Base-by-base conservation (phyloP, 129 eudicot species). In the Escallonia herrerae region DNA sequence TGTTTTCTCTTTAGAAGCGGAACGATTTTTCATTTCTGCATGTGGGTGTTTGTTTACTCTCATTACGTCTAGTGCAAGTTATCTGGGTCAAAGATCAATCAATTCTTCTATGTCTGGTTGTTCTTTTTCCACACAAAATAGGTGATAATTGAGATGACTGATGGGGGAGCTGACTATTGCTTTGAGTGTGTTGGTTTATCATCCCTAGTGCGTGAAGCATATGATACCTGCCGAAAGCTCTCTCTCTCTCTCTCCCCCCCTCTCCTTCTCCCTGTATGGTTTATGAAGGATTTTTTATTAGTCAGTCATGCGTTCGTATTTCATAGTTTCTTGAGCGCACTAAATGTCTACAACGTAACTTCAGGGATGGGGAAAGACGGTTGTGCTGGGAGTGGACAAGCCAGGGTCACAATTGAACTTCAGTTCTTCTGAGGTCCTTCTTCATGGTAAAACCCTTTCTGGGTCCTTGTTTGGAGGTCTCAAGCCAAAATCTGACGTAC, bases 331-430 rank as follows among this genome's bases (percentile, higher is more conserved):
- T n/a, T 47, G 33, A 48, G 2, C 38, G 33, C 37, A 4, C n/a
- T 51, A 51, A 0, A 51, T 51, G 12, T 51, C 5, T 51, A 51
- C 12, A 48, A 58, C 65, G 39, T 69, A 43, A 55, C 3, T 66
- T 40, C 67, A 91, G 97, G 97, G 94, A 49, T 91, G 95, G 94
- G 96, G 97, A 8, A 91, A 91, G 78, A 85, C 94, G 3, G 64
- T 91, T 55, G 83, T 87, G 39, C 15, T 85, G 53, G 96, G 95
- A 50, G 83, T 80, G 76, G 88, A 80, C 61, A 77, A 70, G 58
- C 87, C 84, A 0, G 74, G 68, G 12, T 50, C 82, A 11, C 41
- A 60, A 48, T 11, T 87, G 71, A 75, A 7, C 66, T 62, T 83
- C 11, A 67, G 75, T 67, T 95, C 78, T 4, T 56, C 43, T 50